Evolutionary conservation across 1,284 basidiomycete species (phyloP).

Genomic region (Cronartium quercuum): DNA sequence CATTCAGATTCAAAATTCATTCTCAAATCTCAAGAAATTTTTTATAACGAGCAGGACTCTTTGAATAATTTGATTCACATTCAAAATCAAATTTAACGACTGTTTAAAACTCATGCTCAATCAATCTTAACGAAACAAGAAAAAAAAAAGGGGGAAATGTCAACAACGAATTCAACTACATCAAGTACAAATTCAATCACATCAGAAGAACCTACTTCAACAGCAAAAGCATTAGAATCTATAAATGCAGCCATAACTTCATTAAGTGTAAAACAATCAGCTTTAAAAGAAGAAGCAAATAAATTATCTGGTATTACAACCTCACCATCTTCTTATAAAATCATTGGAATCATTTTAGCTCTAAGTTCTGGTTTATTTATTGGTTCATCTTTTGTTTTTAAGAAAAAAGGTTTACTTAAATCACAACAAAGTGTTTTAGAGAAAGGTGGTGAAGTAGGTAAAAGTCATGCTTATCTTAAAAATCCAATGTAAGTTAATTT

Average conservation of each 20-base stretch:
- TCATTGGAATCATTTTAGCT: slow-evolving; percentile 66
- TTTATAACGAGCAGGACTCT: too few species aligned
- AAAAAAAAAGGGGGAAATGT: too few species aligned
- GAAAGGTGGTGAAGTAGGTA: slow-evolving; percentile 34
- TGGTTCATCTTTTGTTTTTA: slow-evolving; percentile 85
- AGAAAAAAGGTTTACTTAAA: slow-evolving; percentile 75
- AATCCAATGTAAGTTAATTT: slow-evolving; percentile 40
- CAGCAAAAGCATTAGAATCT: neutral
- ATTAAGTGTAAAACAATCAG: neutral
- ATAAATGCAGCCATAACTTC: neutral
- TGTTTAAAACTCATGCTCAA: too few species aligned
- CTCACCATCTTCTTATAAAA: slow-evolving; percentile 51
- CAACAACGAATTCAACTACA: too few species aligned
- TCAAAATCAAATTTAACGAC: too few species aligned
- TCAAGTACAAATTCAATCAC: too few species aligned
- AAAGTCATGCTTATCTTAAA: slow-evolving; percentile 51
- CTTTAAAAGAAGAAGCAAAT: neutral
- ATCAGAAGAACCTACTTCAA: neutral
- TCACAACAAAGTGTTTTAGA: slow-evolving; percentile 52
- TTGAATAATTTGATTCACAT: too few species aligned
- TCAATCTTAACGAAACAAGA: too few species aligned
- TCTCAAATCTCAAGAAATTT: too few species aligned
- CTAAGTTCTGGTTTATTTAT: slow-evolving; percentile 79
- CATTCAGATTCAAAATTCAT: too few species aligned
- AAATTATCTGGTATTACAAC: neutral